These are phyloP conservation scores for Mycena venus DNA, from an alignment of 768 basidiomycete species.

Conservation along the genomic window DNA sequence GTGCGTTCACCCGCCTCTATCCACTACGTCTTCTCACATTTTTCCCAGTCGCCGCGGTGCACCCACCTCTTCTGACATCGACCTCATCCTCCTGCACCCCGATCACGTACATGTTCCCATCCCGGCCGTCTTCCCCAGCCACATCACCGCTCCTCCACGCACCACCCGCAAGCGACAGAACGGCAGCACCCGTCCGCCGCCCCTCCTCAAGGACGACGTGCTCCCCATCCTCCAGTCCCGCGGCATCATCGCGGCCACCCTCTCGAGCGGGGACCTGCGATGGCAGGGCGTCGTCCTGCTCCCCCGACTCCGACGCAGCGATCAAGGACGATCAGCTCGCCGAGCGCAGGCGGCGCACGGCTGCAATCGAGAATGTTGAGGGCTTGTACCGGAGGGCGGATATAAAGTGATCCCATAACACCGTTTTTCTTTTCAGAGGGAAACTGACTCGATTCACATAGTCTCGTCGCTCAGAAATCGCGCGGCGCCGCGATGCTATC, in stretches of 20 bases:
- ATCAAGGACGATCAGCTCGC: conserved; percentile 33
- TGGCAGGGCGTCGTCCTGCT: conserved; percentile 70
- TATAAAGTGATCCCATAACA: conserved; percentile 50
- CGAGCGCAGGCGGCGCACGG: conserved; percentile 40
- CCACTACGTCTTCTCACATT: background rate
- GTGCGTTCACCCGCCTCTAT: conserved; percentile 52
- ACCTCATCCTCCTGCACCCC: conserved; percentile 61
- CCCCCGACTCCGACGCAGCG: conserved; percentile 47
- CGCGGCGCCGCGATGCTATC: conserved; percentile 66
- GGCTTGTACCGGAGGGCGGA: conserved; percentile 57
- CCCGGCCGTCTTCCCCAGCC: conserved; percentile 34
- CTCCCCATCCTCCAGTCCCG: conserved; percentile 56
- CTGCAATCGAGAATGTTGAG: conserved; percentile 40
- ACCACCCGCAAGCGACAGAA: conserved; percentile 3
- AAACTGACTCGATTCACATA: conserved; percentile 33
- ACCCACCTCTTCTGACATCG: conserved; percentile 49
- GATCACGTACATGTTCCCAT: conserved; percentile 58
- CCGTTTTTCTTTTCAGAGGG: conserved; percentile 13
- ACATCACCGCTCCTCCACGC: background rate
- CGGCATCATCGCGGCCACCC: conserved; percentile 59
- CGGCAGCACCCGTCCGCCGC: conserved; percentile 1
- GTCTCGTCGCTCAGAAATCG: conserved; percentile 62
- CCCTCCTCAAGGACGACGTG: conserved; percentile 53
- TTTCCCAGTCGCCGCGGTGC: conserved; percentile 62
- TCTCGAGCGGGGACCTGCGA: conserved; percentile 45